Base-by-base conservation (phyloP, 164 flowering plant genomes). In the Tetrastigma voinierianum region DNA sequence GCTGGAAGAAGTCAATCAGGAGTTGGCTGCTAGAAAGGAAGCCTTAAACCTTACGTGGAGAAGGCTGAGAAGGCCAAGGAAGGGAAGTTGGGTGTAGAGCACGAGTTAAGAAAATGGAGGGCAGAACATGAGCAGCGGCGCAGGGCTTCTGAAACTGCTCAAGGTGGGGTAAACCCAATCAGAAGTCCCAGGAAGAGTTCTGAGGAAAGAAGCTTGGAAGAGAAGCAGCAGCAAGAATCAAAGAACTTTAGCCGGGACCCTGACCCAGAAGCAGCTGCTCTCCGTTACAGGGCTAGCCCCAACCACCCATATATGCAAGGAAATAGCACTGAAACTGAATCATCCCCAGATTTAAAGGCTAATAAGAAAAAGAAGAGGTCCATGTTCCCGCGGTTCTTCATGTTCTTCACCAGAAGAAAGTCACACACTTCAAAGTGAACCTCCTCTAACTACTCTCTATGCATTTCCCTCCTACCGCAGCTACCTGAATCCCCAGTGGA, bases 71-170 rank as follows among this genome's bases (percentile, higher is more conserved):
- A 77, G 72, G 97, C 98, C 17, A 80, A 83, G 75, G 85, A 84
- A 79, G 98, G 98, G 45, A 90, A 95, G 69, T 60, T 92, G 75
- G 89, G 91, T 3, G 84, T 86, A 4, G 99, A 95, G 67, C 97
- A 95, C 62, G 93, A 95, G 72, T 56, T 95, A 74, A 86, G 99
- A 66, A 87, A 81, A 62, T 90, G 99, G 99, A 82, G 99, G 76
- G 81, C 94, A 10, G 91, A 90, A 64, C 87, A 86, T 24, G 97
- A 89, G 75, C 91, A 84, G 65, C 70, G 77, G 44, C 71, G 97
- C 46, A 92, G 83, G 85, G 82, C 87, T 20, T 70, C 72, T 53
- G 87, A 85, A 52, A 54, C 83, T 20, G 73, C 62, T 66, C 84
- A 78, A 15, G 78, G 65, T 11, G 78, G n/a, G 10, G 72, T 57